Percentiles rank a stretch among this genome's conserved stretches.
Evolutionary conservation across 345 rosid species (phyloP).

Genomic region (Erucastrum elatum): DNA sequence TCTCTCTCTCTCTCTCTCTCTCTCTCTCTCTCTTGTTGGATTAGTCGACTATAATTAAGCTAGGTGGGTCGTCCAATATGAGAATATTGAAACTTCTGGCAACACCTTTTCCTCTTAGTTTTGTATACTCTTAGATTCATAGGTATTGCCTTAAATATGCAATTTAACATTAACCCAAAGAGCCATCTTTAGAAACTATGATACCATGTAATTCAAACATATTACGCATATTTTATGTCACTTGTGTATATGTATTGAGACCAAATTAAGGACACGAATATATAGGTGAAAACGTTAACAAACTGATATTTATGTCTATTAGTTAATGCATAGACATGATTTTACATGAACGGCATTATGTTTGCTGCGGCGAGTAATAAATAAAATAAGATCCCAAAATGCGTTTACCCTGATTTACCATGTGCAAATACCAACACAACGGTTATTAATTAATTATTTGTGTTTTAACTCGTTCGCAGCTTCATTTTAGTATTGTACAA

Average conservation of each 20-base stretch:
- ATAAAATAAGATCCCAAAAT: conserved; percentile 32
- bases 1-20: too few relatives aligned
- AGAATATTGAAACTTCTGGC: not conserved
- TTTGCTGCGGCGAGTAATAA: conserved; percentile 42
- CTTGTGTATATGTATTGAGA: not conserved
- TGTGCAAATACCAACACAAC: conserved; percentile 38
- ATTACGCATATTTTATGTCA: not conserved
- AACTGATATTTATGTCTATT: conserved; percentile 13
- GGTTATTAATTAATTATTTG: conserved; percentile 26
- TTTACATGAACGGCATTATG: conserved; percentile 31
- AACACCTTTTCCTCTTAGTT: not conserved
- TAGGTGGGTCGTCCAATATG: not conserved
- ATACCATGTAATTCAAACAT: too few relatives aligned
- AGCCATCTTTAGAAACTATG: too few relatives aligned
- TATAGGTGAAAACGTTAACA: not conserved
- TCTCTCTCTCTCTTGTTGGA: too few relatives aligned
- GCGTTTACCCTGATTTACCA: conserved; percentile 43
- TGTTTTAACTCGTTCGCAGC: conserved; percentile 28
- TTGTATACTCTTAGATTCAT: not conserved
- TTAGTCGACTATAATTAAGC: not conserved
- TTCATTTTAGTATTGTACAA: conserved; percentile 4
- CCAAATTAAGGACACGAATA: not conserved
- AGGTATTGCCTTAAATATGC: not conserved
- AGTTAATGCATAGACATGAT: conserved; percentile 36
- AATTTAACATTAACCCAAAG: not conserved